These are phyloP conservation scores for Camillea tinctor DNA, from an alignment of 2,329 filamentous ascomycete genomes.

Conservation along the genomic window DNA sequence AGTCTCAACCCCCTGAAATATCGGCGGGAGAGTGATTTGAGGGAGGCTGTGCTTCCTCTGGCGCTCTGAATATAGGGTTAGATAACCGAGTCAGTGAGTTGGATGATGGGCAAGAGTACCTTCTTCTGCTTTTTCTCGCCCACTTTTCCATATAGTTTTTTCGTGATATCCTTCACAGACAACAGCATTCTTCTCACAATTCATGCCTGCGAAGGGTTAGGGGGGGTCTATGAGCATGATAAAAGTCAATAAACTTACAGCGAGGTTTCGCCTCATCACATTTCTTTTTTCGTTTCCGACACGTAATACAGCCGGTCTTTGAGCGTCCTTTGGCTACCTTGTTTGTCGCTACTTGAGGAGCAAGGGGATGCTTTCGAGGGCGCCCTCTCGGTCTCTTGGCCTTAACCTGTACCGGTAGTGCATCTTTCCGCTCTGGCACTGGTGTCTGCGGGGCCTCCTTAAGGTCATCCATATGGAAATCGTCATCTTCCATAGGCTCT, in stretches of 20 bases:
- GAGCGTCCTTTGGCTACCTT: slow-evolving; percentile 77
- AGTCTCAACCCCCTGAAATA: slow-evolving; percentile 81
- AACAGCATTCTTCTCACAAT: slow-evolving; percentile 91
- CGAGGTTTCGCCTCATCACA: slow-evolving; percentile 67
- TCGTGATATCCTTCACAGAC: slow-evolving; percentile 88
- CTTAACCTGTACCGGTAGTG: slow-evolving; percentile 37
- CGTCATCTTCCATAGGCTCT: slow-evolving; percentile 55
- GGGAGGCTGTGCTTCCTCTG: slow-evolving; percentile 49
- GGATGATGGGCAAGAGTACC: slow-evolving; percentile 38
- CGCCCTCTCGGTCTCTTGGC: slow-evolving; percentile 71
- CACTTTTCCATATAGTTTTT: slow-evolving; percentile 84
- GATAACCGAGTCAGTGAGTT: not conserved
- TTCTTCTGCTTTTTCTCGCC: slow-evolving; percentile 73
- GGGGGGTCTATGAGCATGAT: not conserved
- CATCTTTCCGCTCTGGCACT: slow-evolving; percentile 19
- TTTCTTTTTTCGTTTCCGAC: slow-evolving; percentile 69
- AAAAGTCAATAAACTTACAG: slow-evolving; percentile 42
- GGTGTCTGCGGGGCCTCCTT: slow-evolving; percentile 42
- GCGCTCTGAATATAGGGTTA: slow-evolving; percentile 41
- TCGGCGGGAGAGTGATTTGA: slow-evolving; percentile 57
- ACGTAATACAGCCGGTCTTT: slow-evolving; percentile 67
- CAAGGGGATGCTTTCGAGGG: slow-evolving; percentile 76
- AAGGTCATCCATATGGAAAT: slow-evolving; percentile 52
- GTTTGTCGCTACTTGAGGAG: slow-evolving; percentile 53
- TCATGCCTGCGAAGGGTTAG: slow-evolving; percentile 58